These are phyloP conservation scores for Russula vinacea DNA, from an alignment of 768 basidiomycete species.

Conservation along the genomic window DNA sequence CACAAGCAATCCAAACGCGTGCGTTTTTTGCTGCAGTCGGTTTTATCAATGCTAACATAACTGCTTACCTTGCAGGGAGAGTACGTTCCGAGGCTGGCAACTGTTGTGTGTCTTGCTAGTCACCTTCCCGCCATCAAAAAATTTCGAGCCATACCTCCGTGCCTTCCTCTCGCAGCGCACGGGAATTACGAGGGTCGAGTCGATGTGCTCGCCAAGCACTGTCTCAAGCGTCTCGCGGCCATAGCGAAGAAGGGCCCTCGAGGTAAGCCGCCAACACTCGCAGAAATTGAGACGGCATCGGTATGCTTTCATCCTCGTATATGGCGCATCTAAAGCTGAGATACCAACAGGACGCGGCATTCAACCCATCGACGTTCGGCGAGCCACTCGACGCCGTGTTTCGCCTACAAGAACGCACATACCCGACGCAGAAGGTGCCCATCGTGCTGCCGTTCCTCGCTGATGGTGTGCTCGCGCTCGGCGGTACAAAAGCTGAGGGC, in stretches of 20 bases:
- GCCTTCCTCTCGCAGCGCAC: conserved; percentile 75
- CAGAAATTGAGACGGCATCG: conserved; percentile 91
- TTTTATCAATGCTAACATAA: neutral
- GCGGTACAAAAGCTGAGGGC: conserved; percentile 81
- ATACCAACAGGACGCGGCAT: conserved; percentile 72
- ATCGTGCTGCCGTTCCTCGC: conserved; percentile 93
- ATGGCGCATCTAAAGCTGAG: conserved; percentile 1
- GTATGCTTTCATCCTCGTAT: conserved; percentile 41
- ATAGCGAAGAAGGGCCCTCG: conserved; percentile 83
- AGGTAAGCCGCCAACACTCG: conserved; percentile 74
- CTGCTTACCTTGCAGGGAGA: conserved; percentile 51
- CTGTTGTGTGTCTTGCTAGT: conserved; percentile 85
- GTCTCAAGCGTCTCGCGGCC: conserved; percentile 68
- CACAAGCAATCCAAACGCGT: conserved; percentile 76
- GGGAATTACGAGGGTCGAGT: conserved; percentile 69
- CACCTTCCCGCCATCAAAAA: conserved; percentile 90
- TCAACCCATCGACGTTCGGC: conserved; percentile 92
- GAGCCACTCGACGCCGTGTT: conserved; percentile 84
- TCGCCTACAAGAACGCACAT: conserved; percentile 79
- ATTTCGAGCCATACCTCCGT: conserved; percentile 81
- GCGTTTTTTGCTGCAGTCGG: conserved; percentile 36
- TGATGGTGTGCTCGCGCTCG: conserved; percentile 85
- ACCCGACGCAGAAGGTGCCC: conserved; percentile 80
- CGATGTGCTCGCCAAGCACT: conserved; percentile 89
- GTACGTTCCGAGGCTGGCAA: conserved; percentile 90